These are phyloP conservation scores for Coemansia sp. DNA, from an alignment of 192 early-diverging fungal genomes.

Conservation along the genomic window DNA sequence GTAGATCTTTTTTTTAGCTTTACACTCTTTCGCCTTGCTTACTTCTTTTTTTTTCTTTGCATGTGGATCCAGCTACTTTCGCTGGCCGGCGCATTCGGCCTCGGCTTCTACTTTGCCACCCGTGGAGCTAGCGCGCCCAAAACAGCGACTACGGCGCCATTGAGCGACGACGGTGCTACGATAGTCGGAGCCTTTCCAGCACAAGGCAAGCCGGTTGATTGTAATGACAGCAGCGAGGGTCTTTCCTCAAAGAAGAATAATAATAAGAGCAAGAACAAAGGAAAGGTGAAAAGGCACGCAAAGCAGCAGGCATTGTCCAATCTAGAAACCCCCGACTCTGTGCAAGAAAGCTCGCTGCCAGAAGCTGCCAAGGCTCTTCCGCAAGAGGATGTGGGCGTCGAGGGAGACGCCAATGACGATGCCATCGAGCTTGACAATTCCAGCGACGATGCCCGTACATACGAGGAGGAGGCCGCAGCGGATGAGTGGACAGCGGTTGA, in stretches of 20 bases:
- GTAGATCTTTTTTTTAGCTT: background rate
- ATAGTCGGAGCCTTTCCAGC: conserved; percentile 22
- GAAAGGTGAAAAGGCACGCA: conserved; percentile 7
- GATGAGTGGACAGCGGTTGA: conserved; percentile 32
- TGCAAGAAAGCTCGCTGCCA: background rate
- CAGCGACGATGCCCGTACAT: background rate
- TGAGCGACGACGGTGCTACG: background rate
- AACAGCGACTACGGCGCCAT: background rate
- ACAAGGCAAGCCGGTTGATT: background rate
- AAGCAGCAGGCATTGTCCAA: conserved; percentile 2
- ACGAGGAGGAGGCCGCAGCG: background rate
- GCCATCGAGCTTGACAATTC: background rate
- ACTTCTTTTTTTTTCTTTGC: background rate
- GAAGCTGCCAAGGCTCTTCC: background rate
- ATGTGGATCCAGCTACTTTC: conserved; percentile 33
- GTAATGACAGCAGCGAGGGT: background rate
- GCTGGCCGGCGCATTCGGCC: conserved; percentile 20
- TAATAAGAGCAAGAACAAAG: background rate
- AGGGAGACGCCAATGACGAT: background rate
- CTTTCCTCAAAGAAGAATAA: conserved; percentile 17
- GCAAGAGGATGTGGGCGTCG: no score
- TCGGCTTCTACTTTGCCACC: conserved; percentile 37
- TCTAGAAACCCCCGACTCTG: background rate
- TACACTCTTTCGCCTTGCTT: no score
- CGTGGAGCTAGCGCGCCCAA: background rate